Conservation (phyloP, 1,139 yeast species). For the Zhuliangozyma blackwelliae region DNA sequence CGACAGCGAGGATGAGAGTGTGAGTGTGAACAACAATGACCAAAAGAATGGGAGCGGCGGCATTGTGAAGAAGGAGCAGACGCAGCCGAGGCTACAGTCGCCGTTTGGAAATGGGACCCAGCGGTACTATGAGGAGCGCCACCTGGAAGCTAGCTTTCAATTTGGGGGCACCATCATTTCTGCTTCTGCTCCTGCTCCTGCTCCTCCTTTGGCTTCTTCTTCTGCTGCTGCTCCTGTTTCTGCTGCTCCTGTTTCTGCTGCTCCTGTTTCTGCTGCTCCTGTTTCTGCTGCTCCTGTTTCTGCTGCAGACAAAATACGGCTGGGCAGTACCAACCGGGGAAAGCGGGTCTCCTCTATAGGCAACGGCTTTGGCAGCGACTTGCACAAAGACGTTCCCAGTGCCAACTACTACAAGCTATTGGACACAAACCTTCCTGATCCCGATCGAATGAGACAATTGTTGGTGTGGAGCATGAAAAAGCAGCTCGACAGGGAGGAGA, state of each 20-base stretch:
- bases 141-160: too few relatives aligned
- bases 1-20: too few relatives aligned
- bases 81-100: not conserved
- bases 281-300: too few relatives aligned
- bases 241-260: too few relatives aligned
- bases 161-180: too few relatives aligned
- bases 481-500: conserved; percentile 31
- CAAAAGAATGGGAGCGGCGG: too few relatives aligned
- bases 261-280: not conserved
- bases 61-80: too few relatives aligned
- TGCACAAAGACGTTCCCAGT: conserved; percentile 59
- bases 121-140: too few relatives aligned
- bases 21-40: too few relatives aligned
- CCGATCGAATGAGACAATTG: conserved; percentile 68
- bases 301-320: conserved; percentile 29
- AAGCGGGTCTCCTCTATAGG: conserved; percentile 73
- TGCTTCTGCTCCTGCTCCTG: too few relatives aligned
- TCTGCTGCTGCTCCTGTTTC: too few relatives aligned
- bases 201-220: too few relatives aligned
- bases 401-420: conserved; percentile 59
- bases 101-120: not conserved
- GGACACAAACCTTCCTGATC: conserved; percentile 62
- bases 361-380: conserved; percentile 65
- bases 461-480: conserved; percentile 66
- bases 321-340: conserved; percentile 57